Percentiles rank a stretch among this genome's conserved stretches.
Evolutionary conservation across 768 basidiomycete genomes (phyloP).

Genomic region (Suillus fuscotomentosus): DNA sequence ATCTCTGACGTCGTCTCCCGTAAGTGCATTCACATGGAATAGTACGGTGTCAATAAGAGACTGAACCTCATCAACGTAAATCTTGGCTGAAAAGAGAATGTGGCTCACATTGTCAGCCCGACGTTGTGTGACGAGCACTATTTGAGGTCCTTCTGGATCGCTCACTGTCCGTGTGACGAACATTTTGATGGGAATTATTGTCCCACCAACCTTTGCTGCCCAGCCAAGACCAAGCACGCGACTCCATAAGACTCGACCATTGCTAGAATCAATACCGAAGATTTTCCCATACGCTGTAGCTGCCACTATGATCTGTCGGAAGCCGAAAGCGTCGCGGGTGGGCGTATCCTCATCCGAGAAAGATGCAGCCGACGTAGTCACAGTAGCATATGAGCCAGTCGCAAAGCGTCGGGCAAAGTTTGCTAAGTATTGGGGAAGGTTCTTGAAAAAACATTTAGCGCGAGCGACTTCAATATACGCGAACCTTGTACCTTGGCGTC

Average conservation of each 20-base stretch:
- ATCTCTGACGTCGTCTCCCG: slow-evolving; percentile 54
- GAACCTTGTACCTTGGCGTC: slow-evolving; percentile 51
- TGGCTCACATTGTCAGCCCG: slow-evolving; percentile 57
- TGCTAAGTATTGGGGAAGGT: slow-evolving; percentile 66
- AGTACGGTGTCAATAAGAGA: slow-evolving; percentile 66
- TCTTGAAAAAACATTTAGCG: slow-evolving; percentile 33
- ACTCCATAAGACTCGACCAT: slow-evolving; percentile 78
- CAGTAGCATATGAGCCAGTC: slow-evolving; percentile 61
- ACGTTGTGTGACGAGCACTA: slow-evolving; percentile 62
- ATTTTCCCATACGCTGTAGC: slow-evolving; percentile 74
- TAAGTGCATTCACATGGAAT: slow-evolving; percentile 78
- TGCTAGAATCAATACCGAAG: slow-evolving; percentile 79
- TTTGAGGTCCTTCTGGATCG: slow-evolving; percentile 48
- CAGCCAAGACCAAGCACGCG: slow-evolving; percentile 73
- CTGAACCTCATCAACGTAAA: slow-evolving; percentile 30
- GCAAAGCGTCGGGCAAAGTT: slow-evolving; percentile 72
- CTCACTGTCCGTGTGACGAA: slow-evolving; percentile 49
- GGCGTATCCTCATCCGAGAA: slow-evolving; percentile 37
- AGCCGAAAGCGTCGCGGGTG: slow-evolving; percentile 79
- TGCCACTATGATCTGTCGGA: slow-evolving; percentile 77
- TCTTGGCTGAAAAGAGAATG: background rate
- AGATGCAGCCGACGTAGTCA: slow-evolving; percentile 25
- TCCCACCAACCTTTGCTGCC: slow-evolving; percentile 56
- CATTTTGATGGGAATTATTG: slow-evolving; percentile 57
- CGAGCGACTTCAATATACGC: background rate